These are phyloP conservation scores for Meyerozyma elateridarum DNA, from an alignment of 1,139 yeast species.

Conservation along the genomic window DNA sequence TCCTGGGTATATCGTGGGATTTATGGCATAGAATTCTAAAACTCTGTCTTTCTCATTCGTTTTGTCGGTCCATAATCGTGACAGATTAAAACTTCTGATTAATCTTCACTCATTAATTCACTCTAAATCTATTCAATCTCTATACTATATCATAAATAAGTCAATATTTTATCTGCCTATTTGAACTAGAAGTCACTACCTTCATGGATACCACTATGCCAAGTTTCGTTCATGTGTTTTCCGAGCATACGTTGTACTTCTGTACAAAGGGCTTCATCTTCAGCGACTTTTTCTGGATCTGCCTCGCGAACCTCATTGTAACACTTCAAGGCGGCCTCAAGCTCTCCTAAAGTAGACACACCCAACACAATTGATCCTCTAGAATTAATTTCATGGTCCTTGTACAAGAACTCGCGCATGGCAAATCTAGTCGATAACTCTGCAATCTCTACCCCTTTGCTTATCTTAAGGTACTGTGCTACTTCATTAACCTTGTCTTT, in stretches of 20 bases:
- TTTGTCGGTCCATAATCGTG: too few species aligned
- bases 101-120: too few species aligned
- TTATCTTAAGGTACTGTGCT: conserved; percentile 37
- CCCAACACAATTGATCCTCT: conserved; percentile 70
- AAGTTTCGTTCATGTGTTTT: conserved; percentile 59
- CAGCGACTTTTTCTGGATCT: conserved; percentile 23
- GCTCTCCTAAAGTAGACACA: conserved; percentile 57
- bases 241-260: conserved; percentile 47
- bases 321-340: conserved; percentile 56
- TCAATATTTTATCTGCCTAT: conserved; percentile 2
- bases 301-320: conserved; percentile 46
- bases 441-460: conserved; percentile 57
- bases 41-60: too few species aligned
- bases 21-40: too few species aligned
- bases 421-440: conserved; percentile 80
- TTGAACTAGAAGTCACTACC: conserved; percentile 2
- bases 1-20: too few species aligned
- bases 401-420: conserved; percentile 34
- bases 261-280: conserved; percentile 40
- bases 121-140: conserved; percentile 4
- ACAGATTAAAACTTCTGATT: too few species aligned
- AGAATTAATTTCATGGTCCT: conserved; percentile 22
- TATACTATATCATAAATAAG: background rate
- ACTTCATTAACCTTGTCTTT: conserved; percentile 50
- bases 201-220: conserved; percentile 61